Evolutionary conservation across 805 yeast species (phyloP), one percentile per base, ranked within the genome.

Genomic region (Lipomyces lipofer): DNA sequence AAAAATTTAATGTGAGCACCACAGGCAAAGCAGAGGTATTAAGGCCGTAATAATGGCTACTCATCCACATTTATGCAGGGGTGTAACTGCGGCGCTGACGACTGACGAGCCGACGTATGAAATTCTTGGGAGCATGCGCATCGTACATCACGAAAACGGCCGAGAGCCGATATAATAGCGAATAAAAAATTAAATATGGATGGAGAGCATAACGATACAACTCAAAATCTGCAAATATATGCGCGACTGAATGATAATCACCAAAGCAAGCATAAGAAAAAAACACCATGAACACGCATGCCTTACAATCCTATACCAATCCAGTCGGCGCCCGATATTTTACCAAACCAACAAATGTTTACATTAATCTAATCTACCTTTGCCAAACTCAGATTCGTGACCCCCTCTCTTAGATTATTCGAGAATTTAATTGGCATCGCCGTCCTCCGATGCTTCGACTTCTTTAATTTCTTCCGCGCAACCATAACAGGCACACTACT

Each of bases 401-500:
- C 54, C 15, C 57, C 58, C 24, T 60, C 64, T 15, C 71, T 64
- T 28, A 70, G 57, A 48, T 69, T 70, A 52, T 70, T 70, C 29
- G 69, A 65, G 57, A 70, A 56, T 15, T 70, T 64, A 6, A 66
- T 70, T 74, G 68, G 82, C 78, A 29, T 78, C 78, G 45, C 78
- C 73, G 68, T 80, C 79, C 63, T 84, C 15, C 39, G 52, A 28
- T 56, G 56, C 55, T 83, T 79, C 59, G 83, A 77, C 71, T 84
- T 84, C 73, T 85, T 84, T 65, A 86, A 75, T 67, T 84, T 85
- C 62, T 81, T 80, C 56, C 87, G 76, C 19, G 86, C 92, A 46
- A 85, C 91, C 92, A 85, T 85, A 21, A 85, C 91, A 0, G 92
- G 91, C 2, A 83, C 88, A 15, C 83, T 73, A 63, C 84, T 79